These are phyloP conservation scores for Xylaria multiplex DNA, from an alignment of 2,329 filamentous ascomycete species.

Conservation along the genomic window DNA sequence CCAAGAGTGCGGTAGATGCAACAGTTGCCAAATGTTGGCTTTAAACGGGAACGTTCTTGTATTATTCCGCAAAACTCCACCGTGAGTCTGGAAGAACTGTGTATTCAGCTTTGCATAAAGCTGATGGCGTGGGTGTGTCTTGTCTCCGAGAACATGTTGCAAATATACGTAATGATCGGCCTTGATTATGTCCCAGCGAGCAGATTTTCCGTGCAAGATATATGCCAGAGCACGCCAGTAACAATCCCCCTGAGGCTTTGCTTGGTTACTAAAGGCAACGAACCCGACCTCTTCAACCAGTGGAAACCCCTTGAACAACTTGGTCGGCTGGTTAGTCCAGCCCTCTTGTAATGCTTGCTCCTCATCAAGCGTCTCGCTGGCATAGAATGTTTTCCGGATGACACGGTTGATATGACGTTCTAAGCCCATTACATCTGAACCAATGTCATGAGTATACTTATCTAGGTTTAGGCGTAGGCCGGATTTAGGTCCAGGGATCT, in stretches of 20 bases:
- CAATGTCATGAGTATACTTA: slow-evolving; percentile 14
- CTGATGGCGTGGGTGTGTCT: slow-evolving; percentile 43
- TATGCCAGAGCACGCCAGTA: slow-evolving; percentile 50
- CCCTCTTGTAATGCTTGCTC: slow-evolving; percentile 19
- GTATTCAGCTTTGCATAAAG: slow-evolving; percentile 45
- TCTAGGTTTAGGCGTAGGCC: slow-evolving; percentile 28
- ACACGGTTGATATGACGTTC: slow-evolving; percentile 13
- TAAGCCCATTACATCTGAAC: not conserved
- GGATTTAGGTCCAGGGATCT: slow-evolving; percentile 25
- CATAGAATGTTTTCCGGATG: slow-evolving; percentile 16
- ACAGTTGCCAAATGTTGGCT: slow-evolving; percentile 48
- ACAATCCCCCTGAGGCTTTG: slow-evolving; percentile 42
- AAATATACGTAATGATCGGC: slow-evolving; percentile 49
- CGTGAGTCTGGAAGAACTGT: slow-evolving; percentile 33
- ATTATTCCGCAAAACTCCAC: not conserved
- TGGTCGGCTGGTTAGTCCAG: not conserved
- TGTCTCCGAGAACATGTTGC: slow-evolving; percentile 42
- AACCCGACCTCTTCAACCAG: slow-evolving; percentile 50
- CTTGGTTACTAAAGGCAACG: slow-evolving; percentile 42
- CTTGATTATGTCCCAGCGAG: slow-evolving; percentile 48
- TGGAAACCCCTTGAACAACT: slow-evolving; percentile 45
- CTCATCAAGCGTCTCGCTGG: slow-evolving; percentile 27
- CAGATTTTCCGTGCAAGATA: slow-evolving; percentile 43
- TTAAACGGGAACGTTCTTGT: slow-evolving; percentile 22
- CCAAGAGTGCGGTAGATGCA: slow-evolving; percentile 48